Conservation (phyloP, 1,139 yeast genomes). For the Geotrichum candidum region DNA sequence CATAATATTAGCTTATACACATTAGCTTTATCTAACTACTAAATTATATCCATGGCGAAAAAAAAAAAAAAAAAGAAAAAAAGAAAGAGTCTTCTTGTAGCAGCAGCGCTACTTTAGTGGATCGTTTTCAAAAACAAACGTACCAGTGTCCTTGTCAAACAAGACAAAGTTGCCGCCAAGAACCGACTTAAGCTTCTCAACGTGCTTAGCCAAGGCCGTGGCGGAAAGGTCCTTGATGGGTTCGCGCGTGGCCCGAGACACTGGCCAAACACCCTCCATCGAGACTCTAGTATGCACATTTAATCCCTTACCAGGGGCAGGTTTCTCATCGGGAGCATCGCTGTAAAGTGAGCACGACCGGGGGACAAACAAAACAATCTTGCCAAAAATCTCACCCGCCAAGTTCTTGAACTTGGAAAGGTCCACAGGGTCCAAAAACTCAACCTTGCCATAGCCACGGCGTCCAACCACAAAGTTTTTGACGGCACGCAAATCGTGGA, state of each 20-base stretch:
- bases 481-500: conserved; percentile 60
- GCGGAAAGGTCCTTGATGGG: conserved; percentile 76
- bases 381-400: conserved; percentile 38
- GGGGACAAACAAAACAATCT: conserved; percentile 53
- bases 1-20: no score
- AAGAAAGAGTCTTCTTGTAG: not conserved
- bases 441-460: conserved; percentile 66
- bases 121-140: conserved; percentile 66
- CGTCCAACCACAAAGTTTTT: conserved; percentile 71
- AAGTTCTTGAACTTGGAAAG: conserved; percentile 60
- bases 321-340: conserved; percentile 52
- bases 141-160: conserved; percentile 75
- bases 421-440: conserved; percentile 78
- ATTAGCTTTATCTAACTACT: no score
- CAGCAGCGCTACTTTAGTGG: conserved; percentile 16
- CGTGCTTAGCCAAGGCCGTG: conserved; percentile 62
- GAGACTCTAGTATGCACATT: conserved; percentile 71
- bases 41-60: no score
- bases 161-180: conserved; percentile 59
- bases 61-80: no score
- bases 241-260: conserved; percentile 61
- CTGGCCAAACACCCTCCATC: conserved; percentile 73
- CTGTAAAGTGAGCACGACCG: conserved; percentile 59
- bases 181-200: conserved; percentile 56
- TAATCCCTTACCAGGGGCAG: conserved; percentile 72